Evolutionary conservation across 2,329 filamentous ascomycete genomes (phyloP), one percentile per base, ranked within the genome.

Genomic region (Fusarium metavorans): DNA sequence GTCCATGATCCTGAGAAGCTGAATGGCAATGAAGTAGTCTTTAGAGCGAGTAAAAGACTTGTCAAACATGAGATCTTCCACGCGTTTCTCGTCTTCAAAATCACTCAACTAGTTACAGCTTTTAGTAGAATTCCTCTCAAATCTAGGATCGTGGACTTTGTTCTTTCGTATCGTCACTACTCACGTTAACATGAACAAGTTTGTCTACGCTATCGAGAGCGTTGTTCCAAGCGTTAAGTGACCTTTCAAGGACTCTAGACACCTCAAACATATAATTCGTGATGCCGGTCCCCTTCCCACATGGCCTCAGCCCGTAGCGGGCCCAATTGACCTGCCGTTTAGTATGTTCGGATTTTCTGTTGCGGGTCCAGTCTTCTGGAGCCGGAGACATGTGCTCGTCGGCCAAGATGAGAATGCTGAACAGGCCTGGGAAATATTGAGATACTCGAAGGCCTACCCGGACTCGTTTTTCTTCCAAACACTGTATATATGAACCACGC

Each of bases 401-500:
- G 13, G 41, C 20, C 20, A 45, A 9, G 41, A 45, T 16, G 13
- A 9, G 0, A 4, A 45, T 16, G 20, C 5, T 45, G 13, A 45
- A 45, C 13, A 45, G 16, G n/a, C 6, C 13, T 45, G 6, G 20
- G 3, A 23, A 16, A 14, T 2, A 3, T 13, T 2, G 4, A 23
- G 2, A 8, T 45, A 23, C 11, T 16, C 41, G 41, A 45, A 45
- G 13, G 13, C 1, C 25, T 25, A 45, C 13, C 9, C 6, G 20
- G 2, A 7, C 20, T 25, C 41, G 20, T 16, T 16, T 45, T 16
- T 45, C 41, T 45, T 45, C 41, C 20, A 45, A 14, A 45, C 14
- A 23, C 3, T 8, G 11, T 23, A 0, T 0, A 5, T 11, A 5
- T 7, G 10, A 43, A 10, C 10, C n/a, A 5, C n/a, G 41, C 2